These are phyloP conservation scores for Tylopilus orsonianus DNA, from an alignment of 1,284 basidiomycete species.

Conservation along the genomic window DNA sequence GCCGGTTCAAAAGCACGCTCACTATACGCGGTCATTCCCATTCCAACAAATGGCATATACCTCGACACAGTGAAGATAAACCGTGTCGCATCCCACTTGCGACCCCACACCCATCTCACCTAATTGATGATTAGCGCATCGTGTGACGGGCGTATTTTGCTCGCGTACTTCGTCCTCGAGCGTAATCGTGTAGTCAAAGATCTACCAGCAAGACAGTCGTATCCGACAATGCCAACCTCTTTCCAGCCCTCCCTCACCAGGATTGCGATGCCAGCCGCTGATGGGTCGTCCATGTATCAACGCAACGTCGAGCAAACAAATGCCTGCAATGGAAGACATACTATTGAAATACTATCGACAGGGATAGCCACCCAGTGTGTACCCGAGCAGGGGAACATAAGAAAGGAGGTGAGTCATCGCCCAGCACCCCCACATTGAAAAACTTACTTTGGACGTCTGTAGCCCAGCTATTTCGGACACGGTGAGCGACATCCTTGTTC, in stretches of 20 bases:
- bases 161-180: conserved; percentile 21
- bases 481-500: conserved; percentile 5
- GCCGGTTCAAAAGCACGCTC: background rate
- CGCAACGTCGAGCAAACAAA: background rate
- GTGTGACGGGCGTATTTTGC: background rate
- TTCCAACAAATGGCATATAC: conserved; percentile 23
- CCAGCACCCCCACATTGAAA: background rate
- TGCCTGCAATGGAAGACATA: conserved; percentile 3
- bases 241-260: conserved; percentile 3
- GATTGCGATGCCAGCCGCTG: conserved; percentile 16
- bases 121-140: background rate
- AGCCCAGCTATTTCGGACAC: conserved; percentile 8
- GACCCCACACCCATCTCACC: conserved; percentile 21
- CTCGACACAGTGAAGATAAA: conserved; percentile 18
- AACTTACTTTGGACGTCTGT: conserved; percentile 15
- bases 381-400: too few relatives aligned
- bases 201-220: background rate
- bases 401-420: too few relatives aligned
- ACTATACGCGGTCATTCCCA: conserved; percentile 17
- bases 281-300: background rate
- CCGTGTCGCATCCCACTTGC: conserved; percentile 18
- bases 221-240: background rate
- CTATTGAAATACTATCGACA: conserved; percentile 15
- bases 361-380: background rate
- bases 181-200: conserved; percentile 20